phyloP scores from a whole-genome alignment of 768 basidiomycete genomes.

The Pulveroboletus sp. region DNA sequence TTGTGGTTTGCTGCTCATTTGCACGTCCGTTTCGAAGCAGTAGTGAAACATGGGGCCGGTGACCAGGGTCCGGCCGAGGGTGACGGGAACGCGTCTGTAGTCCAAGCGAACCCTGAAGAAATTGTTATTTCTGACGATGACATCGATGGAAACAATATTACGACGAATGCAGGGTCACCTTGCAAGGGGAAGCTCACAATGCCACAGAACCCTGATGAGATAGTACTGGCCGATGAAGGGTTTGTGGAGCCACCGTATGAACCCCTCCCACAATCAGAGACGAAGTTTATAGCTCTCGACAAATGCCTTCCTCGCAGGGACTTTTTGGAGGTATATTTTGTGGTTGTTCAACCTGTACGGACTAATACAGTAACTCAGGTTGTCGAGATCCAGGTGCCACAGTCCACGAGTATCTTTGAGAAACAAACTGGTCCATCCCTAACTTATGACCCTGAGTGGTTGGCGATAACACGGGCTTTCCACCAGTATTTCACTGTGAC shows the following conservation, averaged over 20 bases:
- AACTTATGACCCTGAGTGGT: slow-evolving; percentile 86
- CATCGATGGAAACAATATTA: slow-evolving; percentile 7
- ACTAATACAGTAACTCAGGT: slow-evolving; percentile 44
- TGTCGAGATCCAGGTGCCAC: slow-evolving; percentile 51
- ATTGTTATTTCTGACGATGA: slow-evolving; percentile 38
- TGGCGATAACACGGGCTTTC: slow-evolving; percentile 87
- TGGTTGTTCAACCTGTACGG: neutral
- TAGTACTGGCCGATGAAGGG: slow-evolving; percentile 45
- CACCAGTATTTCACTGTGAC: slow-evolving; percentile 67
- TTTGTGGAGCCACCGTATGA: slow-evolving; percentile 36
- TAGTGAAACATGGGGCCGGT: slow-evolving; percentile 42
- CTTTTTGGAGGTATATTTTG: slow-evolving; percentile 67
- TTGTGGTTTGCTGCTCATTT: slow-evolving; percentile 96
- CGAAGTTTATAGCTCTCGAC: slow-evolving; percentile 85
- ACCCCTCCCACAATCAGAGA: slow-evolving; percentile 35
- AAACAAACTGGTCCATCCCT: slow-evolving; percentile 36
- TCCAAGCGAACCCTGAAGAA: slow-evolving; percentile 36
- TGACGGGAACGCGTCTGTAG: neutral
- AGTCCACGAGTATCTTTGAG: slow-evolving; percentile 8
- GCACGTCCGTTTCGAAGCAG: slow-evolving; percentile 82
- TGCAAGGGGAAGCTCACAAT: slow-evolving; percentile 35
- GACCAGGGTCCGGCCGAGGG: neutral
- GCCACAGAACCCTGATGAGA: slow-evolving; percentile 48
- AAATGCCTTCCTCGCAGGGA: slow-evolving; percentile 77
- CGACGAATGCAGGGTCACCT: slow-evolving; percentile 16